phyloP scores from a whole-genome alignment of 1,284 basidiomycete species.

The Fistulina hepatica region DNA sequence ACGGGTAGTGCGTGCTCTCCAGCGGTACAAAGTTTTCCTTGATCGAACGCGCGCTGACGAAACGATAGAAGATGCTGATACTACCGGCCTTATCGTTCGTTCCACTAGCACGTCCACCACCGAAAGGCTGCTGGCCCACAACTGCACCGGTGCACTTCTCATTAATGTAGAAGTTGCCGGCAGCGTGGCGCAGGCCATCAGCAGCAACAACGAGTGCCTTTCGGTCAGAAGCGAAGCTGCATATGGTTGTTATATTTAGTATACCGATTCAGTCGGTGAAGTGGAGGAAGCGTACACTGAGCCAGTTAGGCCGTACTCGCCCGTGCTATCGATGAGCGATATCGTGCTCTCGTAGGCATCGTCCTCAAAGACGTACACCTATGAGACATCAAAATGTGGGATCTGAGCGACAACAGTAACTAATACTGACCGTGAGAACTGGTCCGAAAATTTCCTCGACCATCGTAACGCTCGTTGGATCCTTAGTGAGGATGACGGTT shows the following conservation, averaged over 20 bases:
- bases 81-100: slow-evolving; percentile 98
- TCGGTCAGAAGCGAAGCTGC: slow-evolving; percentile 75
- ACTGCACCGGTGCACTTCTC: slow-evolving; percentile 95
- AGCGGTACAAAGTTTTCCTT: slow-evolving; percentile 90
- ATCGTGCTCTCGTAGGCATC: slow-evolving; percentile 77
- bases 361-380: slow-evolving; percentile 83
- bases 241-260: slow-evolving; percentile 5
- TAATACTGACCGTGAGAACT: slow-evolving; percentile 83
- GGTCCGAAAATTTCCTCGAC: slow-evolving; percentile 96
- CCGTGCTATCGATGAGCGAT: slow-evolving; percentile 80
- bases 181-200: slow-evolving; percentile 73
- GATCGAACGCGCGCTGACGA: slow-evolving; percentile 84
- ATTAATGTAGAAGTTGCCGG: slow-evolving; percentile 91
- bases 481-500: slow-evolving; percentile 89
- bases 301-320: slow-evolving; percentile 86
- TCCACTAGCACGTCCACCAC: slow-evolving; percentile 85
- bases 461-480: slow-evolving; percentile 88
- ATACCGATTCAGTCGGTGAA: slow-evolving; percentile 3
- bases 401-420: slow-evolving; percentile 16
- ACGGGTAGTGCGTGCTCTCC: slow-evolving; percentile 74
- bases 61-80: slow-evolving; percentile 83
- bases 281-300: slow-evolving; percentile 51
- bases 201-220: slow-evolving; percentile 66
- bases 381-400: slow-evolving; percentile 9
- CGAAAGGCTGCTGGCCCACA: slow-evolving; percentile 95